Conservation (phyloP, 2,329 filamentous ascomycete genomes). For the Zasmidium cellare region DNA sequence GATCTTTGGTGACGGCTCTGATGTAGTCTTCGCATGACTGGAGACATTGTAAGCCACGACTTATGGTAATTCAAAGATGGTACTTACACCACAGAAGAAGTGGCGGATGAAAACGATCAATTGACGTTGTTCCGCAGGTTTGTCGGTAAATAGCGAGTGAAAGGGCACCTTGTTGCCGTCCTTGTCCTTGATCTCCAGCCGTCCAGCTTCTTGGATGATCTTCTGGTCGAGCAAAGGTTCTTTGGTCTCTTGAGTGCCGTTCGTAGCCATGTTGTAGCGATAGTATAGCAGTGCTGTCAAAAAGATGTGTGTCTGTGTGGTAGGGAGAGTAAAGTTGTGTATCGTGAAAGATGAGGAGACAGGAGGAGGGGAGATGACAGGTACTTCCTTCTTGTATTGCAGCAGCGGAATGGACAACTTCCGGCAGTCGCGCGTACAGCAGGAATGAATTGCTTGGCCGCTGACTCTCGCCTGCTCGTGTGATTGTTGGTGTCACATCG, state of each 20-base stretch:
- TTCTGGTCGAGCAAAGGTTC: constrained; percentile 17
- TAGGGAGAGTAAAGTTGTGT: neutral
- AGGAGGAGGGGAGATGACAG: neutral
- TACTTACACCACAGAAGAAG: constrained; percentile 41
- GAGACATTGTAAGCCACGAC: neutral
- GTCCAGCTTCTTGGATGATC: constrained; percentile 23
- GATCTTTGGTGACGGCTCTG: constrained; percentile 26
- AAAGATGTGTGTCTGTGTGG: neutral
- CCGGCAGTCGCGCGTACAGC: neutral
- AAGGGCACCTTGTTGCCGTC: constrained; percentile 28
- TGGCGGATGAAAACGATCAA: constrained; percentile 42
- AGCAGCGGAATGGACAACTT: neutral
- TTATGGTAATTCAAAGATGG: too few species aligned
- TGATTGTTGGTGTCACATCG: too few species aligned
- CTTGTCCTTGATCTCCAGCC: constrained; percentile 27
- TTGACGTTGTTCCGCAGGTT: constrained; percentile 21
- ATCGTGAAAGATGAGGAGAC: neutral
- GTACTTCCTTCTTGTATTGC: neutral
- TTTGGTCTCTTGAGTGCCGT: constrained; percentile 9
- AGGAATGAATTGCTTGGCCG: too few species aligned
- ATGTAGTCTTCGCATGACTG: constrained; percentile 36
- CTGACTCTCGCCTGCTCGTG: too few species aligned
- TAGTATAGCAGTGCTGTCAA: neutral
- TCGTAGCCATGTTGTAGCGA: constrained; percentile 13
- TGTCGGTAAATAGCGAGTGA: constrained; percentile 27